Percentiles rank a stretch among this genome's conserved stretches.
phyloP scores from a whole-genome alignment of 1,284 basidiomycete species.

The Laetiporus sulphureus region DNA sequence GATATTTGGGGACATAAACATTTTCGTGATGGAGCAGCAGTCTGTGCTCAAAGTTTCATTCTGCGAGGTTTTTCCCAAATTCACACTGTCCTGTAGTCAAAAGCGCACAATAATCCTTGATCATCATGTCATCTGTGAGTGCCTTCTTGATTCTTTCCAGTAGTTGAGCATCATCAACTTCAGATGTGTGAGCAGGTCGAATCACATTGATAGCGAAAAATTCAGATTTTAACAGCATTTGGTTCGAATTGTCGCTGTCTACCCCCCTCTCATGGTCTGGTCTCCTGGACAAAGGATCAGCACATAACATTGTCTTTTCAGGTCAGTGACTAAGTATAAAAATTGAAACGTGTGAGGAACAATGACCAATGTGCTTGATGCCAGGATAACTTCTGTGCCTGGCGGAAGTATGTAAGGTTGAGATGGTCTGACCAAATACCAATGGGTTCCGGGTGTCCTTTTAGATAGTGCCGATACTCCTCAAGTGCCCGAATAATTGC shows the following conservation, averaged over 20 bases:
- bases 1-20: slow-evolving; percentile 21
- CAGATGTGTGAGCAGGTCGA: too few relatives aligned
- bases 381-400: slow-evolving; percentile 28
- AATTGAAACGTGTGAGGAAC: slow-evolving; percentile 29
- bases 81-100: not conserved
- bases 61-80: not conserved
- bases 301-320: slow-evolving; percentile 15
- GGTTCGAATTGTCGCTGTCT: slow-evolving; percentile 7
- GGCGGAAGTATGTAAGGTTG: slow-evolving; percentile 1
- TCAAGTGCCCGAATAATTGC: slow-evolving; percentile 24
- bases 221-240: slow-evolving; percentile 9
- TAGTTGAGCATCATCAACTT: too few relatives aligned
- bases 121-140: not conserved
- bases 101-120: not conserved
- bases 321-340: slow-evolving; percentile 27
- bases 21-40: slow-evolving; percentile 24
- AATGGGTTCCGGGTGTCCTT: not conserved
- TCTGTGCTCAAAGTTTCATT: slow-evolving; percentile 7
- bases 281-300: slow-evolving; percentile 8
- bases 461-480: slow-evolving; percentile 23
- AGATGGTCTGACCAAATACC: not conserved
- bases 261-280: slow-evolving; percentile 11
- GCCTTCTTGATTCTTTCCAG: not conserved
- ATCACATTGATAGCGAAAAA: slow-evolving; percentile 2
- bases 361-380: slow-evolving; percentile 32